Evolutionary conservation across 2,329 filamentous ascomycete species (phyloP).

Genomic region (Fusarium kyushuense): DNA sequence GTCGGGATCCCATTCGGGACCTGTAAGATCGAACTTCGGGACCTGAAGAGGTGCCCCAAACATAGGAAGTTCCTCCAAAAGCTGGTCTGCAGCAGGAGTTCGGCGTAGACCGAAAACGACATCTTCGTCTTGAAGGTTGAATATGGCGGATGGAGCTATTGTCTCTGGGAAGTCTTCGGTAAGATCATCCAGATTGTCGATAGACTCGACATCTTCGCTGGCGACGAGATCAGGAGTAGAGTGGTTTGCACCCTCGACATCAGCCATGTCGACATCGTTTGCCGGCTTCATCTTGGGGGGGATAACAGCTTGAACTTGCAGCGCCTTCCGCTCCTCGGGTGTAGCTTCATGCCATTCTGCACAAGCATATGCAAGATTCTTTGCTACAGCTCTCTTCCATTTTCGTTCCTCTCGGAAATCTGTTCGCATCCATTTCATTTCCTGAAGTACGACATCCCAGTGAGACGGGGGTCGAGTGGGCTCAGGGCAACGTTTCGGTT

Average conservation of each 20-base stretch:
- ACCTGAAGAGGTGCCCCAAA: conserved; percentile 75
- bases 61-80: conserved; percentile 84
- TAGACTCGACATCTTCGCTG: conserved; percentile 71
- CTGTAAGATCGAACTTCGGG: conserved; percentile 68
- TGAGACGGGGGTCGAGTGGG: conserved; percentile 82
- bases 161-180: conserved; percentile 60
- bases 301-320: conserved; percentile 74
- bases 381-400: conserved; percentile 88
- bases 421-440: conserved; percentile 98
- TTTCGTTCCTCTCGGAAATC: conserved; percentile 95
- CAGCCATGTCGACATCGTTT: conserved; percentile 52
- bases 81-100: conserved; percentile 79
- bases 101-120: conserved; percentile 82
- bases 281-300: conserved; percentile 55
- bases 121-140: conserved; percentile 83
- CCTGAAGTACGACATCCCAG: conserved; percentile 86
- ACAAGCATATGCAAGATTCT: conserved; percentile 84
- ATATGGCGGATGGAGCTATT: conserved; percentile 80
- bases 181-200: conserved; percentile 57
- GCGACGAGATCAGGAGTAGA: conserved; percentile 76
- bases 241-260: conserved; percentile 58
- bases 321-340: conserved; percentile 69
- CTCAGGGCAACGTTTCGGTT: conserved; percentile 86
- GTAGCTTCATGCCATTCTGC: conserved; percentile 81
- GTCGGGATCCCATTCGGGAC: conserved; percentile 74